These are phyloP conservation scores for Hemisphaericaspora xylofermentans DNA, from an alignment of 1,139 yeast genomes.

Conservation along the genomic window DNA sequence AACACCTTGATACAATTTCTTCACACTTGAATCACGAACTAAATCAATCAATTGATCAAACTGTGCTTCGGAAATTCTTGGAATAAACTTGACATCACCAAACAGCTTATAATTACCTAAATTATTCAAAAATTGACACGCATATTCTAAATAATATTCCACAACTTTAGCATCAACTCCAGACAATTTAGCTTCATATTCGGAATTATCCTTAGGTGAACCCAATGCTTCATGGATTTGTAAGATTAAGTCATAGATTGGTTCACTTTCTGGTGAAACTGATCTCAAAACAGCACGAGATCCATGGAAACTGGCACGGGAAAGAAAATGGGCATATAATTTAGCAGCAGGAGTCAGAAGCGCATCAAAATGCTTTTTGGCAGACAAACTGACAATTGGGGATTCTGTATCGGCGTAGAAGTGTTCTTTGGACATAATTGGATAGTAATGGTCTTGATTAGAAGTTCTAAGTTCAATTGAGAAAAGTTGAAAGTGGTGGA, in stretches of 20 bases:
- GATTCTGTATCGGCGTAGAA: slow-evolving; percentile 44
- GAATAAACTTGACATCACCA: slow-evolving; percentile 85
- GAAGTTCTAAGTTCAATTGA: background rate
- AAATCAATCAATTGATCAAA: slow-evolving; percentile 49
- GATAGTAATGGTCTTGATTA: background rate
- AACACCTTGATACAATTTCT: slow-evolving; percentile 43
- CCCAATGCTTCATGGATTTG: slow-evolving; percentile 51
- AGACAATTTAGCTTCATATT: slow-evolving; percentile 36
- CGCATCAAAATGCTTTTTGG: slow-evolving; percentile 45
- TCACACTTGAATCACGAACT: slow-evolving; percentile 36
- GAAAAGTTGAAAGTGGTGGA: background rate
- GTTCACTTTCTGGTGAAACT: slow-evolving; percentile 81
- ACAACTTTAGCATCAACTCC: slow-evolving; percentile 33
- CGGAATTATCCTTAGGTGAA: slow-evolving; percentile 42
- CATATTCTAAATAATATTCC: slow-evolving; percentile 66
- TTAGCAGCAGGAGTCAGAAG: slow-evolving; percentile 38
- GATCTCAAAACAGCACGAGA: slow-evolving; percentile 76
- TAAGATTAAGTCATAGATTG: slow-evolving; percentile 67
- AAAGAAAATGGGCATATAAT: slow-evolving; percentile 76
- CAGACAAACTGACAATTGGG: slow-evolving; percentile 42
- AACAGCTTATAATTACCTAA: slow-evolving; percentile 87
- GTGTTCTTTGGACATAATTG: slow-evolving; percentile 18
- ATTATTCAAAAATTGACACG: slow-evolving; percentile 76
- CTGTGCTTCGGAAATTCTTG: slow-evolving; percentile 48
- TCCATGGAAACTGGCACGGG: slow-evolving; percentile 82